phyloP scores from a whole-genome alignment of 208 protist species.

The Balamuthia mandrillaris region DNA sequence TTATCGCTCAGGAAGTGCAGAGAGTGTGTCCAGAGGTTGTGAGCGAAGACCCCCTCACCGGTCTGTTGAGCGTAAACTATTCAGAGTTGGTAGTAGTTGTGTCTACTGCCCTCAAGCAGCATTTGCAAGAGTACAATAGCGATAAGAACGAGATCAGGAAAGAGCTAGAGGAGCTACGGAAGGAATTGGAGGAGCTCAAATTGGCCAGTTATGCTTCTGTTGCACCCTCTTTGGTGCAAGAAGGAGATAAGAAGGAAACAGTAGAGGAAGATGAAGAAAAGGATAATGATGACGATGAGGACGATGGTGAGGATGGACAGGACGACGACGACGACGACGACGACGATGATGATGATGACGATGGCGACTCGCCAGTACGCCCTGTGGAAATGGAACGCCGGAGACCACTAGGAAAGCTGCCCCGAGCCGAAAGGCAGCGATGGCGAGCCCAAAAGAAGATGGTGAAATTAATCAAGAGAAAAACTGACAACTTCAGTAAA shows the following conservation, averaged over 20 bases:
- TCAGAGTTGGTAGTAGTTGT: constrained; percentile 6
- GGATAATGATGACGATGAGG: no score
- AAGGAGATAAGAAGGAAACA: no score
- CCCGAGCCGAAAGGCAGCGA: not conserved
- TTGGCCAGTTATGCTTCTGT: no score
- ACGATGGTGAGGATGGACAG: no score
- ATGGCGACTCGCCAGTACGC: not conserved
- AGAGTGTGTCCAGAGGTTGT: constrained; percentile 23
- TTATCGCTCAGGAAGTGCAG: constrained; percentile 38
- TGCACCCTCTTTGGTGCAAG: no score
- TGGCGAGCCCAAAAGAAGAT: not conserved
- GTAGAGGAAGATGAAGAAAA: no score
- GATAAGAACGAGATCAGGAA: not conserved
- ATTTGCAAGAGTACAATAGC: constrained; percentile 1
- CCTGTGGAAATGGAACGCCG: not conserved
- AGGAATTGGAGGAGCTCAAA: not conserved
- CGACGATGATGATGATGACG: not conserved
- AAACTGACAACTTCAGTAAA: not conserved
- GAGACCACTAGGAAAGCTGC: not conserved
- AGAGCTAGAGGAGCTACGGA: not conserved
- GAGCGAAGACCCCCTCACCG: not conserved
- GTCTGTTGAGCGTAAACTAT: constrained; percentile 7
- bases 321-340: not conserved
- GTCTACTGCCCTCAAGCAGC: constrained; percentile 14
- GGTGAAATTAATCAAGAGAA: not conserved